Percentiles rank a stretch among this genome's conserved stretches.
These are phyloP conservation scores for Metschnikowia picachoensis DNA, from an alignment of 805 yeast species.

Conservation along the genomic window DNA sequence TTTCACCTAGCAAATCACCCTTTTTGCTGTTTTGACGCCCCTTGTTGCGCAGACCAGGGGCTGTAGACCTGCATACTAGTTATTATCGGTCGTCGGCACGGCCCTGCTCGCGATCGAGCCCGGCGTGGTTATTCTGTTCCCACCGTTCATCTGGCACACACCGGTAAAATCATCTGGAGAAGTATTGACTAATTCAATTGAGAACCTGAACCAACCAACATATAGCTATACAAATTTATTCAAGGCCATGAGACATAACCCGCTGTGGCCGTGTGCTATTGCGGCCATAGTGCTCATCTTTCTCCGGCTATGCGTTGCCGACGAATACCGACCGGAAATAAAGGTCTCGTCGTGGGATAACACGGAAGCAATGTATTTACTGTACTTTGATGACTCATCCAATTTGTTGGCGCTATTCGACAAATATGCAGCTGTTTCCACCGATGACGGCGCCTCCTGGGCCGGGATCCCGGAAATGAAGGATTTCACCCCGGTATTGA, in stretches of 20 bases:
- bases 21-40: too few relatives aligned
- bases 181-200: too few relatives aligned
- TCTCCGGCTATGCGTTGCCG: constrained; percentile 3
- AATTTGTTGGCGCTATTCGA: constrained; percentile 5
- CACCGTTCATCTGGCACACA: too few relatives aligned
- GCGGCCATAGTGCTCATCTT: background rate
- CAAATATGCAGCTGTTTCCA: constrained; percentile 17
- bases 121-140: too few relatives aligned
- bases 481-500: constrained; percentile 18
- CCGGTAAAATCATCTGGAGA: too few relatives aligned
- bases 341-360: constrained; percentile 1
- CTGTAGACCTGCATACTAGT: too few relatives aligned
- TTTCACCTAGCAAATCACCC: too few relatives aligned
- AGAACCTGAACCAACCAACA: too few relatives aligned
- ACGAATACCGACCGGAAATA: constrained; percentile 3
- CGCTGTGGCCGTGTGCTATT: background rate
- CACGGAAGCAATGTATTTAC: background rate
- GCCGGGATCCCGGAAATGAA: constrained; percentile 36
- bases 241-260: background rate
- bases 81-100: too few relatives aligned
- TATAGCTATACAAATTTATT: too few relatives aligned
- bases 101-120: too few relatives aligned
- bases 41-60: too few relatives aligned
- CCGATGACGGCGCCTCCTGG: constrained; percentile 54
- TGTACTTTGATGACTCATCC: constrained; percentile 11